A percentile compares a stretch with the other conserved stretches of the same genome.
Conservation (phyloP, 176 grass and related monocot genomes). For the Puya raimondii region DNA sequence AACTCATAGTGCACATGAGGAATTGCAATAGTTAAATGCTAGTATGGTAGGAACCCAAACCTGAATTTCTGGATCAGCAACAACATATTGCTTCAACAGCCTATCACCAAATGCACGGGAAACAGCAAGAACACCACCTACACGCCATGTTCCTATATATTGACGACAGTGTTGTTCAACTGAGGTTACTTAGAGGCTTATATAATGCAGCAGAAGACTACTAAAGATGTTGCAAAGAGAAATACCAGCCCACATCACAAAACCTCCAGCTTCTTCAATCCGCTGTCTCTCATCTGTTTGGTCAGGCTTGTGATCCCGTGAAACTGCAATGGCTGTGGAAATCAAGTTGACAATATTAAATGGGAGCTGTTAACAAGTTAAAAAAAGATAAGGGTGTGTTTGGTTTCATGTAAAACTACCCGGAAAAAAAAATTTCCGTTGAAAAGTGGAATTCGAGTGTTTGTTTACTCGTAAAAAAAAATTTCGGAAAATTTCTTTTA, state of each 20-base stretch:
- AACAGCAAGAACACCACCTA: constrained; percentile 78
- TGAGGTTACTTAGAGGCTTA: neutral
- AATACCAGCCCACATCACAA: constrained; percentile 93
- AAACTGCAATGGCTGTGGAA: constrained; percentile 61
- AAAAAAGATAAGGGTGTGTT: no score
- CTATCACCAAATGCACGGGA: constrained; percentile 89
- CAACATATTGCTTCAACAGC: constrained; percentile 82
- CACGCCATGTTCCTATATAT: constrained; percentile 68
- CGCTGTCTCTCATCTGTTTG: constrained; percentile 68
- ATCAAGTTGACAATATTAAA: constrained; percentile 1
- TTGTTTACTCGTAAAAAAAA: no score
- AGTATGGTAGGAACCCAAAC: constrained; percentile 22
- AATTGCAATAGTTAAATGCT: neutral
- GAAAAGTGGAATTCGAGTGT: no score
- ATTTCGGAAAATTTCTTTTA: no score
- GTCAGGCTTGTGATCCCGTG: constrained; percentile 83
- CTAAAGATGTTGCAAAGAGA: neutral
- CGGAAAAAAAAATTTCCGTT: no score
- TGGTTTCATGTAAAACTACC: no score
- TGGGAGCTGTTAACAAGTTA: neutral
- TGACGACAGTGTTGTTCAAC: neutral
- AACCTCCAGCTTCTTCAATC: constrained; percentile 85
- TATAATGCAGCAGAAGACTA: neutral
- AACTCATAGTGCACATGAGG: neutral
- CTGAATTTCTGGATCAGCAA: constrained; percentile 88